phyloP scores from a whole-genome alignment of 2,329 filamentous ascomycete genomes.

The Talaromyces marneffei region DNA sequence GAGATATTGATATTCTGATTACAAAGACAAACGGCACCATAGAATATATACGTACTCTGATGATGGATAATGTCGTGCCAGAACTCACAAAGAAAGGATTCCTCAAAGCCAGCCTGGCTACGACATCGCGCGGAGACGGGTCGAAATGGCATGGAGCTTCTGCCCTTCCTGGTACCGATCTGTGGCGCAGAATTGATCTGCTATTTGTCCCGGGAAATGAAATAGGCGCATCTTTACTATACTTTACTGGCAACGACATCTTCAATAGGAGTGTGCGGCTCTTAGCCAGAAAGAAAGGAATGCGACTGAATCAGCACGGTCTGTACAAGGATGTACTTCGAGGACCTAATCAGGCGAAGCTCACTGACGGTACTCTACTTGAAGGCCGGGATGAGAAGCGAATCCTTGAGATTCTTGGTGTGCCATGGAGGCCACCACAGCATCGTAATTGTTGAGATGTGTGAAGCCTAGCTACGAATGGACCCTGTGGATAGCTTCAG shows the following conservation, averaged over 20 bases:
- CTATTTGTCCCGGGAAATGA: constrained; percentile 74
- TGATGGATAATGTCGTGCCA: constrained; percentile 59
- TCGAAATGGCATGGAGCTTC: constrained; percentile 89
- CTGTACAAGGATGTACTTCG: constrained; percentile 67
- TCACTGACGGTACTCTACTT: constrained; percentile 63
- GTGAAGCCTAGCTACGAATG: not conserved
- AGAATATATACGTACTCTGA: constrained; percentile 55
- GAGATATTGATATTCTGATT: constrained; percentile 81
- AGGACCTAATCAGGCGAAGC: constrained; percentile 51
- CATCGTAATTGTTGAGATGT: constrained; percentile 59
- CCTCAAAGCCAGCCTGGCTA: constrained; percentile 64
- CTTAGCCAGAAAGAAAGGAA: constrained; percentile 70
- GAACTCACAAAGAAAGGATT: constrained; percentile 58
- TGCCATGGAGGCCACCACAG: constrained; percentile 75
- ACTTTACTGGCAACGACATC: constrained; percentile 92
- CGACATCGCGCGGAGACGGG: constrained; percentile 50
- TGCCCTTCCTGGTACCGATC: constrained; percentile 53
- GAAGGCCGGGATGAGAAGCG: constrained; percentile 69
- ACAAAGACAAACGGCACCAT: constrained; percentile 59
- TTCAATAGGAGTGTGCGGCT: constrained; percentile 85
- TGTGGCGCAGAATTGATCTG: constrained; percentile 80
- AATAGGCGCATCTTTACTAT: constrained; percentile 79
- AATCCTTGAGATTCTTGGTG: constrained; percentile 76
- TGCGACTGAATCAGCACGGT: constrained; percentile 79
- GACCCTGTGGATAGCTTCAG: not conserved